These are phyloP conservation scores for Boletus smithii DNA, from an alignment of 1,284 basidiomycete genomes.

Conservation along the genomic window DNA sequence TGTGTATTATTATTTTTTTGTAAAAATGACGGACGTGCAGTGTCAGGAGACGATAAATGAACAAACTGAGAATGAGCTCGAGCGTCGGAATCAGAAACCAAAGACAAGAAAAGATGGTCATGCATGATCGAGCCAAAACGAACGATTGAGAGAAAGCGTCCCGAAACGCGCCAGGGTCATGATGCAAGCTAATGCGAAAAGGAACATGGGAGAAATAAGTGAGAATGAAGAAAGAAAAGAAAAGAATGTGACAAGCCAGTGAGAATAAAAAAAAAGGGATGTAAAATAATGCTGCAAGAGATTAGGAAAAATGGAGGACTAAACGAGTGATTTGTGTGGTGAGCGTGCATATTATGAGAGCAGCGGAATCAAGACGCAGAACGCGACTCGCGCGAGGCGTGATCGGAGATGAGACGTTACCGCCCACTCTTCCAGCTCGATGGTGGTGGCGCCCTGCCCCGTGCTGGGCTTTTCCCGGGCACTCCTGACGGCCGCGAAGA, in stretches of 20 bases:
- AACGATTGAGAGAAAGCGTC: conserved; percentile 3
- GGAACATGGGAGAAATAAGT: too few relatives aligned
- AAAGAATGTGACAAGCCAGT: conserved; percentile 1
- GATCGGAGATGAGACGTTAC: too few relatives aligned
- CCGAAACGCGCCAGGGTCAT: conserved; percentile 15
- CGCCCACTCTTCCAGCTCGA: conserved; percentile 35
- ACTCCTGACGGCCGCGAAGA: conserved; percentile 11
- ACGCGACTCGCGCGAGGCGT: too few relatives aligned
- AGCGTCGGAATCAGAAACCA: too few relatives aligned
- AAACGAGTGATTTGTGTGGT: conserved; percentile 11
- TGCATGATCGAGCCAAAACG: too few relatives aligned
- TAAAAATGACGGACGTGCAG: not conserved
- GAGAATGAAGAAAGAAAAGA: too few relatives aligned
- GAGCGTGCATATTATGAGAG: not conserved
- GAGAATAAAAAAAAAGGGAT: conserved; percentile 1
- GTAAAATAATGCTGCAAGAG: conserved; percentile 7
- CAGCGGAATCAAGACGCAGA: too few relatives aligned
- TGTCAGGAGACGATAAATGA: too few relatives aligned
- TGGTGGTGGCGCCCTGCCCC: conserved; percentile 22
- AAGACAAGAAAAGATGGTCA: too few relatives aligned
- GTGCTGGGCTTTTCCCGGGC: conserved; percentile 15
- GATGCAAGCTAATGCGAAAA: not conserved
- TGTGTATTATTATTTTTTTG: not conserved
- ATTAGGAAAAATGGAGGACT: conserved; percentile 13
- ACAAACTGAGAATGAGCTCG: too few relatives aligned